phyloP scores from a whole-genome alignment of 805 yeast species.

The Monosporozyma solicola region DNA sequence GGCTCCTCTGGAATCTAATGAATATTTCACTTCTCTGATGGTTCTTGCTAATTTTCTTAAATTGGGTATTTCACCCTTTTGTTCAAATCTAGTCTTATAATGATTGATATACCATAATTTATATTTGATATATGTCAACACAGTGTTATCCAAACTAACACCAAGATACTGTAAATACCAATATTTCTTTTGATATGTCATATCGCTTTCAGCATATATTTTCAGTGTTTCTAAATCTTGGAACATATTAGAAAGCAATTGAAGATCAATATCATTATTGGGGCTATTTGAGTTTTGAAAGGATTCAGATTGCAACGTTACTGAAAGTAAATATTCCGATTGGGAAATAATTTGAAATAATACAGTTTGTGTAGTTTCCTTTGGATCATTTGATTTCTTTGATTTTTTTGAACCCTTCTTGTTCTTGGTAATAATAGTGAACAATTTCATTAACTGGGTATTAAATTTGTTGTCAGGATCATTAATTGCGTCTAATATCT shows the following conservation, averaged over 20 bases:
- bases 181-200: neutral
- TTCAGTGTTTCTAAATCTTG: neutral
- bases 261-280: neutral
- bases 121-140: neutral
- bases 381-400: neutral
- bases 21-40: neutral
- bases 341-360: neutral
- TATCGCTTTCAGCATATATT: neutral
- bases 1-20: neutral
- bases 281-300: neutral
- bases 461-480: neutral
- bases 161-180: neutral
- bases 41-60: neutral
- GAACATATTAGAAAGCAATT: neutral
- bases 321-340: neutral
- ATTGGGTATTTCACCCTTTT: neutral
- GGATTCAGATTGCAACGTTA: neutral
- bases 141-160: neutral
- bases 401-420: neutral
- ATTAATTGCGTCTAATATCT: neutral
- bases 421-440: neutral
- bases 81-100: neutral
- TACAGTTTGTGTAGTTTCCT: neutral
- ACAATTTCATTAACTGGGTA: neutral
- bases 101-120: neutral